Conservation (phyloP, 176 grass and related monocot species). For the Zea mays region DNA sequence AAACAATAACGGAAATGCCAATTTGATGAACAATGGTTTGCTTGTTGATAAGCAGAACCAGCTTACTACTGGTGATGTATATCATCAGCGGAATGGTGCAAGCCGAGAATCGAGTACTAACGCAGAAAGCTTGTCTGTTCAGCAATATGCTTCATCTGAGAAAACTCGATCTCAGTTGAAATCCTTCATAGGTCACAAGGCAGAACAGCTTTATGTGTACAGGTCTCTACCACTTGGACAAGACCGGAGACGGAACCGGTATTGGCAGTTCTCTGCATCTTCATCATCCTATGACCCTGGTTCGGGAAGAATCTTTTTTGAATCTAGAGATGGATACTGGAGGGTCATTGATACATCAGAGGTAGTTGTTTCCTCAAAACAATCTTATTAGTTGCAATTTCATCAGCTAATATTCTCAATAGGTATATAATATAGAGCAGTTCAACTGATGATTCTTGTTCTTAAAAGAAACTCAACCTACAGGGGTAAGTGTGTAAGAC, state of each 20-base stretch:
- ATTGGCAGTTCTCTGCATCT: constrained; percentile 90
- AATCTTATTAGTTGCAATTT: constrained; percentile 5
- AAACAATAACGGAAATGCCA: constrained; percentile 48
- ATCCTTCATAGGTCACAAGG: constrained; percentile 75
- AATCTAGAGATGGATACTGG: constrained; percentile 79
- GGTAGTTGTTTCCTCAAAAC: constrained; percentile 48
- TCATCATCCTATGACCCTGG: constrained; percentile 84
- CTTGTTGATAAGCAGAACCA: constrained; percentile 45
- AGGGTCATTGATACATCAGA: constrained; percentile 79
- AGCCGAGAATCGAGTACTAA: constrained; percentile 46
- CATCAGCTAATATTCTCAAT: background rate
- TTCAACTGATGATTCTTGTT: background rate
- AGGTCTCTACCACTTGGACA: constrained; percentile 87
- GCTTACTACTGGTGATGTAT: constrained; percentile 40
- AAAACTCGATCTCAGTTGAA: constrained; percentile 84
- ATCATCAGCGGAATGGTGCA: constrained; percentile 52
- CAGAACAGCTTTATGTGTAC: constrained; percentile 83
- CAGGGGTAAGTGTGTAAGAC: no score
- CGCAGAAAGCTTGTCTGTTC: constrained; percentile 52
- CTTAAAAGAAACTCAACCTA: no score
- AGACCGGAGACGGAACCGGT: constrained; percentile 85
- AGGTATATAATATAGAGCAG: background rate
- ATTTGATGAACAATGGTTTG: constrained; percentile 35
- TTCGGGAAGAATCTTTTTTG: constrained; percentile 88
- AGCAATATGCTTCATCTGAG: constrained; percentile 76